Conservation (phyloP, 1,139 yeast species). For the Pichia cactophila region DNA sequence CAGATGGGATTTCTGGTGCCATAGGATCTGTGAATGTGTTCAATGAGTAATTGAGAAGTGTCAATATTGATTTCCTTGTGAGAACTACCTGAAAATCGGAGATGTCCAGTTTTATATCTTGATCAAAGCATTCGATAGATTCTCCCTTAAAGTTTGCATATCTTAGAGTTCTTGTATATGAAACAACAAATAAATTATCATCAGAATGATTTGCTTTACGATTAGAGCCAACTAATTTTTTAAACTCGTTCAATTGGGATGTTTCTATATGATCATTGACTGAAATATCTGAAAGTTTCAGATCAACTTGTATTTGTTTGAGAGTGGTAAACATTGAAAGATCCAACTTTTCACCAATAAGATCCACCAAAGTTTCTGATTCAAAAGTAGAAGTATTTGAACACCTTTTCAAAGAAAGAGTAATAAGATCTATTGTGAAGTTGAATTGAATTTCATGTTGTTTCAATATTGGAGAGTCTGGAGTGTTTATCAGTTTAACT, state of each 20-base stretch:
- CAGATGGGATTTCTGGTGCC: conserved; percentile 62
- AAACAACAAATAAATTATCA: conserved; percentile 52
- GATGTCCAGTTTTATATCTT: conserved; percentile 62
- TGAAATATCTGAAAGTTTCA: conserved; percentile 56
- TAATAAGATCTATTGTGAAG: conserved; percentile 58
- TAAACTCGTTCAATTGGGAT: conserved; percentile 54
- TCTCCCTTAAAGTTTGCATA: conserved; percentile 50
- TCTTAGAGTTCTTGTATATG: conserved; percentile 53
- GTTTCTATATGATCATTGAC: conserved; percentile 71
- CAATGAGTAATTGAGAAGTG: conserved; percentile 70
- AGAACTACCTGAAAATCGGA: conserved; percentile 75
- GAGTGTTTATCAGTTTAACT: background rate
- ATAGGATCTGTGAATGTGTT: conserved; percentile 83
- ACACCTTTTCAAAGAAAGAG: conserved; percentile 62
- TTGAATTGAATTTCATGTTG: conserved; percentile 68
- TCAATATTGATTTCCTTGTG: conserved; percentile 70
- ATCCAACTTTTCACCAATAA: conserved; percentile 59
- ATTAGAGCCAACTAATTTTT: conserved; percentile 64
- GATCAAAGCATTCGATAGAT: conserved; percentile 70
- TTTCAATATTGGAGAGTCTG: conserved; percentile 7
- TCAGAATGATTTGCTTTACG: conserved; percentile 29
- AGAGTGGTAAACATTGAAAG: conserved; percentile 55
- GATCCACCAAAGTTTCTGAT: conserved; percentile 63
- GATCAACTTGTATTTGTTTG: conserved; percentile 57
- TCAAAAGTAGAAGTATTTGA: conserved; percentile 51